These are phyloP conservation scores for Neopestalotiopsis sp. DNA, from an alignment of 2,329 filamentous ascomycete species.

Conservation along the genomic window DNA sequence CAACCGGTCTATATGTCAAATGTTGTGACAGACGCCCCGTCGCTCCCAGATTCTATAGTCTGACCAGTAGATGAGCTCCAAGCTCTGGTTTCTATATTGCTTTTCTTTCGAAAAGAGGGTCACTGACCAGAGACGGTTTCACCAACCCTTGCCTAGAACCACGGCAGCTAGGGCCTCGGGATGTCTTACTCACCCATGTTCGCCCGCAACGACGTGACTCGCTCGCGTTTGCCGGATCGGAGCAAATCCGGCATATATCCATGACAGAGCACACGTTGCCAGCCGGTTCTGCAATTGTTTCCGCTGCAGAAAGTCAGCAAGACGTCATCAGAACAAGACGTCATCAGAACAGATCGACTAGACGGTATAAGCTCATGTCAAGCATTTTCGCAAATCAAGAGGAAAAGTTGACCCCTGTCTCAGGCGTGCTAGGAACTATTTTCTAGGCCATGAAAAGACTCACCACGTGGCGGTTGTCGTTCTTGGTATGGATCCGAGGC, in stretches of 20 bases:
- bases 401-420: neutral
- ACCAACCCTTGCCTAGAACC: neutral
- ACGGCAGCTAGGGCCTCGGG: neutral
- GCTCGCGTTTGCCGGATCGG: neutral
- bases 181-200: neutral
- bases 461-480: neutral
- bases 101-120: neutral
- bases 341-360: neutral
- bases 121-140: neutral
- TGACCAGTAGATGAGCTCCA: neutral
- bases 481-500: neutral
- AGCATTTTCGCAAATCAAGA: neutral
- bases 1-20: neutral
- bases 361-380: neutral
- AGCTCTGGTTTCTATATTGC: neutral
- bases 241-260: neutral
- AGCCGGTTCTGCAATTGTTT: neutral
- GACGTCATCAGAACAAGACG: neutral
- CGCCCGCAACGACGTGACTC: neutral
- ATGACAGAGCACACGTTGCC: neutral
- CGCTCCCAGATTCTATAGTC: neutral
- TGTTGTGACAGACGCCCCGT: neutral
- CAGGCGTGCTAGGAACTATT: neutral
- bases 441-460: neutral
- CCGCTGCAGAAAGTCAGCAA: neutral